Conservation (phyloP, 805 yeast species). For the Candida peoriensis region DNA sequence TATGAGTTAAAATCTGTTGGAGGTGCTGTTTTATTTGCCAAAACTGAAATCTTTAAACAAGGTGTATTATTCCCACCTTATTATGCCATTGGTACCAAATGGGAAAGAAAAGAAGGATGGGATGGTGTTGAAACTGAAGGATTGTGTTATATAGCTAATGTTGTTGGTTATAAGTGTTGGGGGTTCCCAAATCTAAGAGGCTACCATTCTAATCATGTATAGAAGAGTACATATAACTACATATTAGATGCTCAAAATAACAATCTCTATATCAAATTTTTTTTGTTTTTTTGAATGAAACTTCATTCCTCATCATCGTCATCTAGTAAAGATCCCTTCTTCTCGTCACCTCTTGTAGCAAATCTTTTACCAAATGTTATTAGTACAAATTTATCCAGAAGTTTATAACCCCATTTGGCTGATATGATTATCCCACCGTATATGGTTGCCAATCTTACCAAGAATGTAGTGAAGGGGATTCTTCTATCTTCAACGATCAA, state of each 20-base stretch:
- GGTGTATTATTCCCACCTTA: constrained; percentile 44
- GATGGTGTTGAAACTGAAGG: constrained; percentile 56
- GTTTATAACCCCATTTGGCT: constrained; percentile 59
- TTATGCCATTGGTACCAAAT: constrained; percentile 38
- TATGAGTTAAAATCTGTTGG: constrained; percentile 41
- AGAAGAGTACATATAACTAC: neutral
- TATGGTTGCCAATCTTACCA: constrained; percentile 74
- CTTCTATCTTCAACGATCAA: constrained; percentile 66
- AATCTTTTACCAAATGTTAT: constrained; percentile 54
- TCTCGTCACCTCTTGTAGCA: constrained; percentile 24
- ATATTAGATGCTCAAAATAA: neutral
- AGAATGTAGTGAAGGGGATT: constrained; percentile 70
- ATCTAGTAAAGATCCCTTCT: constrained; percentile 15
- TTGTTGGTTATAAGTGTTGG: constrained; percentile 42
- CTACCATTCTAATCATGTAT: constrained; percentile 7
- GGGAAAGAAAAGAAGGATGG: constrained; percentile 45
- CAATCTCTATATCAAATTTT: no score
- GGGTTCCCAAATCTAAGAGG: constrained; percentile 40
- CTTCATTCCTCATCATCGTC: constrained; percentile 6
- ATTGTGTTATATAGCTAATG: constrained; percentile 41
- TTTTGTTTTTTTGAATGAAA: neutral
- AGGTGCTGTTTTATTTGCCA: constrained; percentile 43
- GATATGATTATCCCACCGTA: constrained; percentile 74
- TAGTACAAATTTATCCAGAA: constrained; percentile 48
- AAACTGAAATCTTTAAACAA: constrained; percentile 37